Evolutionary conservation across 352 stramenopile genomes (phyloP).

Genomic region (Pythium periplocum): DNA sequence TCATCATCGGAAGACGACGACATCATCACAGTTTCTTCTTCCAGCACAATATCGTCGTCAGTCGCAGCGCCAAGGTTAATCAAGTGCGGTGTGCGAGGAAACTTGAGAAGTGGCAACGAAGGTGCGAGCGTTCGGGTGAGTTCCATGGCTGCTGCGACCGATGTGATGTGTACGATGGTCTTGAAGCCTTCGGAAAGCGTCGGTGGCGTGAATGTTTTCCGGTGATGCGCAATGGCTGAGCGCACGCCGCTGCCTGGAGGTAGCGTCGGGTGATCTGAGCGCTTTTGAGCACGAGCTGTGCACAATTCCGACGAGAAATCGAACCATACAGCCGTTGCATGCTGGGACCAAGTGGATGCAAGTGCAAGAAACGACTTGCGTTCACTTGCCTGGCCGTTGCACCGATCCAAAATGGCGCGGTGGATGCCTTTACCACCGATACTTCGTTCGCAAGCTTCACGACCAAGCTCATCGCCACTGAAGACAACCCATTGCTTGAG

Average conservation of each 20-base stretch:
- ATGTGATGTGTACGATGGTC: constrained; percentile 45
- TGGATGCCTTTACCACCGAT: constrained; percentile 12
- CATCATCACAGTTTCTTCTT: background rate
- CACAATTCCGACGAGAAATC: constrained; percentile 39
- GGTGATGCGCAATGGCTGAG: constrained; percentile 38
- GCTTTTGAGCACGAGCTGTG: constrained; percentile 37
- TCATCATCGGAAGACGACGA: constrained; percentile 9
- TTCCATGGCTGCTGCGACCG: constrained; percentile 30
- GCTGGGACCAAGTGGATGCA: constrained; percentile 38
- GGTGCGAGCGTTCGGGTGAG: constrained; percentile 29
- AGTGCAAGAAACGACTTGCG: constrained; percentile 36
- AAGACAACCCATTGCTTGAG: constrained; percentile 31
- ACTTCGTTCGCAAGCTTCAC: constrained; percentile 29
- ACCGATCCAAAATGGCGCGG: constrained; percentile 48
- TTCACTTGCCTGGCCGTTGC: constrained; percentile 43
- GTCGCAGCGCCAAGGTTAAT: constrained; percentile 53
- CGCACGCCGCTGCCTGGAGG: constrained; percentile 35
- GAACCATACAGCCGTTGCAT: constrained; percentile 60
- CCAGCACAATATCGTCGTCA: constrained; percentile 44
- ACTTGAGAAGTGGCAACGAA: constrained; percentile 46
- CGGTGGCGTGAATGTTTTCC: constrained; percentile 30
- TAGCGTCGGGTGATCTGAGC: constrained; percentile 35
- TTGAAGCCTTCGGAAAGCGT: constrained; percentile 42
- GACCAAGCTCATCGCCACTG: constrained; percentile 46
- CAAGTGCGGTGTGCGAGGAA: constrained; percentile 55